A percentile compares a stretch with the other conserved stretches of the same genome.
These are phyloP conservation scores for Apiotrichum montevideense DNA, from an alignment of 1,284 basidiomycete species.

Conservation along the genomic window DNA sequence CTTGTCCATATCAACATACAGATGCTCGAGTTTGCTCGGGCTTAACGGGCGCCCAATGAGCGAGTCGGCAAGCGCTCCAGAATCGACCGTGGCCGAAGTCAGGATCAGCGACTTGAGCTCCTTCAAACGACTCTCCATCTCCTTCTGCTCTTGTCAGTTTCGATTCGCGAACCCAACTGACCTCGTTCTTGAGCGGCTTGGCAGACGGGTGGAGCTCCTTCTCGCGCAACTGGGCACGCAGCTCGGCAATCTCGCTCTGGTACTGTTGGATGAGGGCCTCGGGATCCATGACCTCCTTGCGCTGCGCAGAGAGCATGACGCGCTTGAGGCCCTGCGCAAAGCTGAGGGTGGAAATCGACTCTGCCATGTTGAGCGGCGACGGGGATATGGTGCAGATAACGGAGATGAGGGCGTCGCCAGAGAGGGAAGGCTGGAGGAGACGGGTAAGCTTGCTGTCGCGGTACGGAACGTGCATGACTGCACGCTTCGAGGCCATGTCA, in stretches of 20 bases:
- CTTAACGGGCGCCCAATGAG: constrained; percentile 63
- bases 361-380: constrained; percentile 60
- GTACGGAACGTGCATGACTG: constrained; percentile 85
- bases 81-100: constrained; percentile 64
- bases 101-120: constrained; percentile 81
- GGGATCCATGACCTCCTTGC: constrained; percentile 88
- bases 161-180: background rate
- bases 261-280: constrained; percentile 83
- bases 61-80: background rate
- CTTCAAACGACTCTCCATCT: constrained; percentile 70
- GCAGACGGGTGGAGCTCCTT: constrained; percentile 53
- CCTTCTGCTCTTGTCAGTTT: constrained; percentile 49
- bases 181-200: constrained; percentile 34
- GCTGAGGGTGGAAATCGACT: constrained; percentile 73
- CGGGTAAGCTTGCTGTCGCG: constrained; percentile 91
- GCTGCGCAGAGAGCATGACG: constrained; percentile 71
- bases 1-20: constrained; percentile 64
- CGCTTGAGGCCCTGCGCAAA: constrained; percentile 61
- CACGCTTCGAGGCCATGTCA: constrained; percentile 73
- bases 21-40: constrained; percentile 60
- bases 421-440: constrained; percentile 87
- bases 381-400: constrained; percentile 95
- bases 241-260: constrained; percentile 80
- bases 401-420: constrained; percentile 89
- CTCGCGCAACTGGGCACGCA: constrained; percentile 48